Evolutionary conservation across 257 asterid species (phyloP), one percentile per base, ranked within the genome.

Genomic region (Prunella vulgaris): DNA sequence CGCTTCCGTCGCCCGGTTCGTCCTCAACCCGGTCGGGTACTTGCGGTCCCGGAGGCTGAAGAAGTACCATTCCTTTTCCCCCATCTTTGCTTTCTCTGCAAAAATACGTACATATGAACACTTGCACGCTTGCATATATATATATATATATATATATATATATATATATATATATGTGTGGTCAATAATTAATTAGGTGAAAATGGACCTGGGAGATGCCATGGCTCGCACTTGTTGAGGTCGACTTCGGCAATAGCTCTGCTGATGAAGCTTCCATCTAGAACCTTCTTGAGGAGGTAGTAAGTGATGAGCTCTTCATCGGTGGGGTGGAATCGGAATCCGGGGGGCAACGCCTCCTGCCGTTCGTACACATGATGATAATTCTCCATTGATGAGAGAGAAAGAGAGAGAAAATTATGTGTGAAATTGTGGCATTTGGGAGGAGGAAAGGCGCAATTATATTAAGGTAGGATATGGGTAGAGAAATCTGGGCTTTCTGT

Each of bases 51-150:
- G 81, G 0, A 90, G 84, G 70, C 97, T 90, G 85, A 86, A 92
- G 25, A 92, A 92, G 83, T 88, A 92, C 98, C 98, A 92, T 44
- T 92, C 97, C 28, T 92, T 92, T 72, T 92, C 98, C 42, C 97
- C 97, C 95, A 92, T 88, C 65, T 83, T 90, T 0, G 98, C 96
- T 79, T 82, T 86, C 38, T 74, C 95, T 88, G 67, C 54, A 71
- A 5, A 44, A 0, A 13, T 3, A 3, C 28, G 3, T n/a, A n/a
- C n/a, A n/a, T n/a, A n/a, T n/a, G n/a, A n/a, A n/a, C n/a, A n/a
- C n/a, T n/a, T n/a, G n/a, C n/a, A n/a, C n/a, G n/a, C n/a, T n/a
- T n/a, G n/a, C n/a, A n/a, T n/a, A n/a, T n/a, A n/a, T n/a, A n/a
- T n/a, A n/a, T n/a, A n/a, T n/a, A n/a, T n/a, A n/a, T n/a, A n/a